Base-by-base conservation (phyloP, 2,329 filamentous ascomycete species). In the Magnaporthiopsis poae region DNA sequence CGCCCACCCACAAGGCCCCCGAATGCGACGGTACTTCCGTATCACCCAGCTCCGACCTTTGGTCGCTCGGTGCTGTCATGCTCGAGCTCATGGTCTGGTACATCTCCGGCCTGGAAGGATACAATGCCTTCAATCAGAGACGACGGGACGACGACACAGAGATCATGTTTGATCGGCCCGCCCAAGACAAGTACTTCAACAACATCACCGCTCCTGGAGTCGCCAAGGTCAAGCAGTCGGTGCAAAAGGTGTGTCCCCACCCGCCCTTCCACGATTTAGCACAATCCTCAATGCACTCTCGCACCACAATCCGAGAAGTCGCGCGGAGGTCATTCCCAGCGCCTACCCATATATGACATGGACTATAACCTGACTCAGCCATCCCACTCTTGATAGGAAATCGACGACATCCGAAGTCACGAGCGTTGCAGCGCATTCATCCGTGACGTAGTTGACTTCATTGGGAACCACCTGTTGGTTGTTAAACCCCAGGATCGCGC, bases 31-130 rank as follows among this genome's bases (percentile, higher is more conserved):
- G 66, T 18, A 61, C 46, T 1, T 61, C 46, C 13, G 63, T 64
- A 8, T 27, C 63, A 3, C 39, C 39, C n/a, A 25, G 29, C 39
- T 27, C 56, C 31, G 71, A 72, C 35, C 68, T 71, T 7, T 72
- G 71, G 71, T 68, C 70, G 1, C 65, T 72, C 13, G 71, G 70
- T 15, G 70, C 68, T 29, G 65, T 72, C 7, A 70, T 68, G 56
- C 65, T 72, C 1, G 71, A 73, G 65, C 70, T 71, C 29, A 52
- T 69, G 1, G 71, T 62, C 3, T 68, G 66, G 65, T 60, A 66
- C 36, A 35, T 66, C 31, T 25, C 11, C 5, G 63, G 63, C 3
- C 18, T 21, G 12, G 11, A 29, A n/a, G 63, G 63, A 35, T 31
- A n/a, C 27, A 5, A 60, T 7, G 46, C 15, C 18, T 64, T 64